Evolutionary conservation across 2,329 filamentous ascomycete species (phyloP), one percentile per base, ranked within the genome.

Genomic region (Penicillium oxalicum): DNA sequence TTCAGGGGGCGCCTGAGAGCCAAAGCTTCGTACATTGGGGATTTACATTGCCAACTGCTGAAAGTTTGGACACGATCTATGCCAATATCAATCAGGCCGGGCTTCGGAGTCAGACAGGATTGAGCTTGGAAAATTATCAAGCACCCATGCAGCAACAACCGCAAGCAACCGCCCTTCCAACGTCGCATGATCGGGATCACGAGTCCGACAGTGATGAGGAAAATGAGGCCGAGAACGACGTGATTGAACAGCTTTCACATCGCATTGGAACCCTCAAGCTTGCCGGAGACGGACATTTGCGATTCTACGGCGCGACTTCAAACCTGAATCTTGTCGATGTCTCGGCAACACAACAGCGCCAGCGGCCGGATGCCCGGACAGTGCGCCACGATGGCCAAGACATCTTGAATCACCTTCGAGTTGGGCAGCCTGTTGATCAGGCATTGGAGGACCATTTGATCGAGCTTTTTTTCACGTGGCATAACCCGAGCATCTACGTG

Each of bases 401-500:
- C 52, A 70, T 67, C 9, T 52, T 74, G 18, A 70, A 71, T 37
- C 66, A 73, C 39, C 64, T 72, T 13, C 67, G 71, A 1, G 61
- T 75, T 9, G 67, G 67, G 13, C 70, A 73, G 51, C 47, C 63
- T 4, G 69, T 74, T 12, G 68, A 72, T 29, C 62, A 64, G 18
- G 64, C 61, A 4, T 53, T 75, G 5, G 73, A 74, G 46, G 64
- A 70, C 27, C 74, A 76, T 55, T 64, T 77, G 1, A 61, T 73
- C 5, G 64, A 70, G 32, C 63, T 76, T 0, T 76, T 71, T 47
- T 77, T 77, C 47, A 68, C 71, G 1, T 76, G 74, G 74, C 72
- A 77, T 53, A 74, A 77, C 40, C 66, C 73, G 5, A 69, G 69
- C 37, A 70, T 71, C 40, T 71, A 74, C 40, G 66, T 74, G 1